Evolutionary conservation across 2,329 filamentous ascomycete genomes (phyloP), one percentile per base, ranked within the genome.

Genomic region (Metarhizium sp.): DNA sequence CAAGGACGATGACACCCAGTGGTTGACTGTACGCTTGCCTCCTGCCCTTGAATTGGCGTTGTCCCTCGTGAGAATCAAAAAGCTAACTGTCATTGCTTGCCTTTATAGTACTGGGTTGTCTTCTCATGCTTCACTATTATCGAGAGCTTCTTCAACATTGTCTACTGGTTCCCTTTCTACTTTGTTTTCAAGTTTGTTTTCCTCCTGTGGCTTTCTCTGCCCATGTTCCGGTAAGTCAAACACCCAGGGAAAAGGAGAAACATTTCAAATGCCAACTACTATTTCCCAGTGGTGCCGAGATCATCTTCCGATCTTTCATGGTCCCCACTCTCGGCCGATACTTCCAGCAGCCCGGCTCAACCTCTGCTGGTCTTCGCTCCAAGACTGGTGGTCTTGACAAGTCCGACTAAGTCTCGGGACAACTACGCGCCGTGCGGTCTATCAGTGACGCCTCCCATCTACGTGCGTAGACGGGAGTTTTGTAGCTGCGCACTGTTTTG

Each of bases 141-240:
- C 64, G 90, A 95, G 81, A 91, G 87, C 73, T 80, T 88, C 59
- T 75, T 95, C 67, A 91, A 81, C 75, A 87, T 90, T 60, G 88
- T 92, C 60, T 94, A 94, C 82, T 95, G 89, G 89, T 90, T 95
- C 79, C 88, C 94, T 70, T 99, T 99, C 80, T 99, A 99, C 87
- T 99, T 90, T 77, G 92, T 92, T 71, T 97, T 99, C 88, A 99
- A 99, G 84, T 96, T 99, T 71, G 79, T 95, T 70, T 88, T 97
- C 73, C 82, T 97, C 67, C 86, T 99, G 72, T 99, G 94, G 94
- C 91, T 99, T 78, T 86, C 92, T 65, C 90, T 99, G 68, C 94
- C 94, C 73, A 82, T 89, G 74, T 96, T 95, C 79, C 80, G 80
- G 92, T 96, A 86, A 71, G 87, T 30, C 45, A 30, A 48, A 6